Evolutionary conservation across 2,329 filamentous ascomycete species (phyloP).

Genomic region (Podosphaera aphanis): DNA sequence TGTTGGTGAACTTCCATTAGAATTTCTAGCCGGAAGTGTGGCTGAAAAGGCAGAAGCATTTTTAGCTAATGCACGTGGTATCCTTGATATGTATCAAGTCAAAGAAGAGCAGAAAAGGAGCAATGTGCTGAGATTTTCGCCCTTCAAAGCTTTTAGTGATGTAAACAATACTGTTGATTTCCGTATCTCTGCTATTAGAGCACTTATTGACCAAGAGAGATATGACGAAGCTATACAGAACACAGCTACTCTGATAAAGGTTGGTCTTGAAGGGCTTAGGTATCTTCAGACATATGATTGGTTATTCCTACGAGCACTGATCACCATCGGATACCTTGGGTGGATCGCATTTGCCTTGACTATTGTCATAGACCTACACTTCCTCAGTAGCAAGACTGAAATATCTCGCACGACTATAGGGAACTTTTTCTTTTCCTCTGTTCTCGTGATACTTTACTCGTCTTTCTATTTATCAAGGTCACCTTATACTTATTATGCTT

Average conservation of each 20-base stretch:
- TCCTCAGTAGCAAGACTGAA: conserved; percentile 46
- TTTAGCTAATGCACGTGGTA: conserved; percentile 61
- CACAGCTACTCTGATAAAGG: conserved; percentile 51
- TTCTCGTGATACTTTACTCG: conserved; percentile 53
- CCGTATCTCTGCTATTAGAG: conserved; percentile 42
- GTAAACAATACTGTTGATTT: conserved; percentile 37
- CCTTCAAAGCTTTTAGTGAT: conserved; percentile 47
- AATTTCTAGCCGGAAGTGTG: conserved; percentile 49
- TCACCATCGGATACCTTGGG: conserved; percentile 76
- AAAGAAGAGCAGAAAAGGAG: conserved; percentile 71
- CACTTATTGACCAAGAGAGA: conserved; percentile 39
- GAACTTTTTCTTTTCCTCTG: conserved; percentile 46
- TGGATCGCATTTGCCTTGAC: conserved; percentile 89
- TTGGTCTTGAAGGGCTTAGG: conserved; percentile 59
- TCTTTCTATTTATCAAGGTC: conserved; percentile 62
- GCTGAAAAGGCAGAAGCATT: conserved; percentile 65
- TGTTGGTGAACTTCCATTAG: conserved; percentile 72
- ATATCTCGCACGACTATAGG: conserved; percentile 37
- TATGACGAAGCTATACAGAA: conserved; percentile 60
- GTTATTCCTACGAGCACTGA: conserved; percentile 74
- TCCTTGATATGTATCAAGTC: conserved; percentile 87
- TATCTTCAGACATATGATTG: conserved; percentile 98
- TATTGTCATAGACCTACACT: conserved; percentile 69
- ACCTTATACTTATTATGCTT: conserved; percentile 66
- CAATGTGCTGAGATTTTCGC: conserved; percentile 52